Conservation (phyloP, 441 rosid species). For the Pelargonium fulgidum region DNA sequence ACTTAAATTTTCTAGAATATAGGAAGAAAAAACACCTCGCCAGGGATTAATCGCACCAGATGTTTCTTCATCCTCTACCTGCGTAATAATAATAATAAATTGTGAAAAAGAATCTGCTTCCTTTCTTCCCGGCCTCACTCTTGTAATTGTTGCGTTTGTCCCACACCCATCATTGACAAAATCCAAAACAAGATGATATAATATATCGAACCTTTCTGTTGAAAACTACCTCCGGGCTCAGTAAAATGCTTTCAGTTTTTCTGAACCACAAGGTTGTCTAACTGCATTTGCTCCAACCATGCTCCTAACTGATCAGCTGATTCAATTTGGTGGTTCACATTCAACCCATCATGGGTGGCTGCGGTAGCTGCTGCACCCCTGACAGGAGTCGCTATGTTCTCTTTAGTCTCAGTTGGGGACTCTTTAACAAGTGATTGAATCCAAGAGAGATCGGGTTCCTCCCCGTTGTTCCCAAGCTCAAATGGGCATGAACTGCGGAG, state of each 20-base stretch:
- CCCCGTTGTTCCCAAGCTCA: constrained; percentile 45
- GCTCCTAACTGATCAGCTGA: constrained; percentile 60
- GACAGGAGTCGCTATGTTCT: constrained; percentile 33
- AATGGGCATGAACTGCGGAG: constrained; percentile 48
- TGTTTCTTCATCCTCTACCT: neutral
- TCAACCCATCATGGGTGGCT: constrained; percentile 35
- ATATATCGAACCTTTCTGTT: constrained; percentile 48
- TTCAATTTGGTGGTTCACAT: constrained; percentile 30
- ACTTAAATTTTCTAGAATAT: neutral
- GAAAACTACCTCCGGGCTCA: constrained; percentile 29
- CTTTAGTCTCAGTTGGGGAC: constrained; percentile 48
- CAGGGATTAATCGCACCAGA: neutral
- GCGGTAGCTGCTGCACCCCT: constrained; percentile 25
- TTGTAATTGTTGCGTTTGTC: constrained; percentile 34
- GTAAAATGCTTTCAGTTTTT: constrained; percentile 44
- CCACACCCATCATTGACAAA: constrained; percentile 27
- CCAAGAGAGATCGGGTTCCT: constrained; percentile 71
- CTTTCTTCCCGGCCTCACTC: constrained; percentile 21
- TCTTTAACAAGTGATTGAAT: constrained; percentile 69
- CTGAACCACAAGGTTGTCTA: constrained; percentile 87
- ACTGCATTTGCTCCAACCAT: constrained; percentile 77
- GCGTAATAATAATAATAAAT: constrained; percentile 50
- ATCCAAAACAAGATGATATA: constrained; percentile 32
- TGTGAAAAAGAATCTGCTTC: constrained; percentile 39
- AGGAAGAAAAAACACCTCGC: neutral